Percentiles rank a stretch among this genome's conserved stretches.
phyloP scores from a whole-genome alignment of 345 rosid species.

The Turritis glabra region DNA sequence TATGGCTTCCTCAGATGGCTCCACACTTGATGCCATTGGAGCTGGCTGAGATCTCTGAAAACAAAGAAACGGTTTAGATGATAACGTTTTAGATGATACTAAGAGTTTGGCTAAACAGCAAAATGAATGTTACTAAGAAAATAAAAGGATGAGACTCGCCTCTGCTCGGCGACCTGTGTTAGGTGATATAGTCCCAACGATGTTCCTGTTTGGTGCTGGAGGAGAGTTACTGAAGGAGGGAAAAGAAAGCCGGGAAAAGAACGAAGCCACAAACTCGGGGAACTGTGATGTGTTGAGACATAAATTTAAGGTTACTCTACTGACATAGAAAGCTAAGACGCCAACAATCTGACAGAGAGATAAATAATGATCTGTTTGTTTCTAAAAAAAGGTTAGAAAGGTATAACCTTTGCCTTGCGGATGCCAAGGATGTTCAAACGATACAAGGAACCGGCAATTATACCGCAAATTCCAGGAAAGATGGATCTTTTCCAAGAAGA shows the following conservation, averaged over 20 bases:
- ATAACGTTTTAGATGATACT: constrained; percentile 9
- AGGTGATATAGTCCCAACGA: constrained; percentile 44
- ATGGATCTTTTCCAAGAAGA: constrained; percentile 93
- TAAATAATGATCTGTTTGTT: background rate
- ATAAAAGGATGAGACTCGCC: constrained; percentile 45
- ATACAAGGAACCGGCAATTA: constrained; percentile 87
- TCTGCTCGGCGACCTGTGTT: constrained; percentile 59
- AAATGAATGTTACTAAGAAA: background rate
- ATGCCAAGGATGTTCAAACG: constrained; percentile 76
- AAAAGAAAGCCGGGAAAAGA: constrained; percentile 71
- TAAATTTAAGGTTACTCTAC: constrained; percentile 14
- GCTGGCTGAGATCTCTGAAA: constrained; percentile 68
- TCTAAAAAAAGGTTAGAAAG: constrained; percentile 2
- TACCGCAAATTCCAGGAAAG: constrained; percentile 86
- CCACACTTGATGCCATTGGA: constrained; percentile 43
- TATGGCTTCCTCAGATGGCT: constrained; percentile 73
- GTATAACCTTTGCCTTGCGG: constrained; percentile 82
- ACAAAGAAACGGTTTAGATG: constrained; percentile 10
- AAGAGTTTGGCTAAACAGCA: constrained; percentile 10
- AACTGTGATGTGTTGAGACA: constrained; percentile 51
- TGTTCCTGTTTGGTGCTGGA: constrained; percentile 57
- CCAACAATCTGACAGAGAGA: background rate
- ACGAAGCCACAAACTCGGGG: constrained; percentile 69
- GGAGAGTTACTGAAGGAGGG: constrained; percentile 56
- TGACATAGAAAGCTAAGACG: constrained; percentile 5